These are phyloP conservation scores for Cytospora paraplurivora DNA, from an alignment of 2,329 filamentous ascomycete genomes.

Conservation along the genomic window DNA sequence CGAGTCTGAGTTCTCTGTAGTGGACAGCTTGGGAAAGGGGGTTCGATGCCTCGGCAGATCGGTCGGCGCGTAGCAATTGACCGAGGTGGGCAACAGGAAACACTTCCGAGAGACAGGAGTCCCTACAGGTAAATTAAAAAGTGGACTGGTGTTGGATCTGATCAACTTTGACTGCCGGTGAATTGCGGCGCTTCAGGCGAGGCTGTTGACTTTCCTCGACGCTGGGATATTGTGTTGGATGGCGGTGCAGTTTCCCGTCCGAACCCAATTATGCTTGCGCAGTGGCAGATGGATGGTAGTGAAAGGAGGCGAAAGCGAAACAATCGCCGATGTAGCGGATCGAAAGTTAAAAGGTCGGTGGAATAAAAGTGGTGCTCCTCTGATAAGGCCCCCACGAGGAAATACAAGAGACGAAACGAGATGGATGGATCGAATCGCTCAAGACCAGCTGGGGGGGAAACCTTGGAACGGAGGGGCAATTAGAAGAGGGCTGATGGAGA, in stretches of 20 bases:
- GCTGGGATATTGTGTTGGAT: constrained; percentile 11
- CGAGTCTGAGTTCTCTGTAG: constrained; percentile 11
- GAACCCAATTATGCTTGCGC: constrained; percentile 3
- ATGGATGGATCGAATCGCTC: background rate
- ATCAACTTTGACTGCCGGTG: constrained; percentile 7
- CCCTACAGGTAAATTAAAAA: constrained; percentile 9
- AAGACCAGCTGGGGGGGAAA: constrained; percentile 13
- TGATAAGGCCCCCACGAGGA: background rate
- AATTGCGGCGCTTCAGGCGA: constrained; percentile 1
- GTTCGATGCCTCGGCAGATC: constrained; percentile 22
- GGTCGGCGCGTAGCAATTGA: constrained; percentile 20
- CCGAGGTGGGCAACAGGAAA: constrained; percentile 2
- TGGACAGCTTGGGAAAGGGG: constrained; percentile 13
- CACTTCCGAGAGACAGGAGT: background rate
- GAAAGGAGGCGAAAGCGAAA: constrained; percentile 14
- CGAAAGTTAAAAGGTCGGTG: constrained; percentile 12
- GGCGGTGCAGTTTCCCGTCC: constrained; percentile 4
- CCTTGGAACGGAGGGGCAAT: constrained; percentile 6
- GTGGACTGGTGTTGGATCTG: constrained; percentile 16
- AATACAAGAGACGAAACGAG: constrained; percentile 11
- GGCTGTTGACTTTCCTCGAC: constrained; percentile 13
- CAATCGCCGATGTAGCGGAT: constrained; percentile 20
- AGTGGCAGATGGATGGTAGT: constrained; percentile 15
- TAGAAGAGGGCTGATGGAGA: constrained; percentile 5
- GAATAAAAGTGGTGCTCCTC: constrained; percentile 9